Conservation (phyloP, 495 filamentous ascomycete species). For the Neurospora sp. region DNA sequence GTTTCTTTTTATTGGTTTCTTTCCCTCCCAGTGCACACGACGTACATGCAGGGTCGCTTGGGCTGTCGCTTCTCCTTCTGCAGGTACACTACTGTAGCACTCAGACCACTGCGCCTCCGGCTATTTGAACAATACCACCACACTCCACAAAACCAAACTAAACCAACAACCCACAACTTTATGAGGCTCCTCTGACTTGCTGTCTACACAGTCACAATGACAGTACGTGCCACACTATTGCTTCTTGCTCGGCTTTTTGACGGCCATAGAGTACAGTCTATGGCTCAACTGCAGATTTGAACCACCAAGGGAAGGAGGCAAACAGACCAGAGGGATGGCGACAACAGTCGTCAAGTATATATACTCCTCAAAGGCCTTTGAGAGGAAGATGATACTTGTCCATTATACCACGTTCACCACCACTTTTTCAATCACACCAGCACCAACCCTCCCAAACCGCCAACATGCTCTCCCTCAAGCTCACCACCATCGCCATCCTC, state of each 20-base stretch:
- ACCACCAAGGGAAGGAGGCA: neutral
- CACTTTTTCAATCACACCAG: neutral
- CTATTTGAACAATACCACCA: neutral
- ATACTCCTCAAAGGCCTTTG: neutral
- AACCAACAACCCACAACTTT: neutral
- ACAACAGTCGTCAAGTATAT: neutral
- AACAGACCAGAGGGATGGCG: neutral
- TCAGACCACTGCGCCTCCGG: neutral
- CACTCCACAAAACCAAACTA: neutral
- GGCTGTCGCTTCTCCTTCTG: neutral
- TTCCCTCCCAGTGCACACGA: neutral
- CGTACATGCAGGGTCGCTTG: neutral
- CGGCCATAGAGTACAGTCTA: neutral
- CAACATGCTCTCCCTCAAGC: neutral
- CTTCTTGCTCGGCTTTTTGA: neutral
- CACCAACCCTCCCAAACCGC: neutral
- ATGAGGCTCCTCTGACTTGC: neutral
- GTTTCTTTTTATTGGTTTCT: neutral
- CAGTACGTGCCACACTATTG: neutral
- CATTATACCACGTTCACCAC: neutral
- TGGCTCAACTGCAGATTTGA: neutral
- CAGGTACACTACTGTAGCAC: neutral
- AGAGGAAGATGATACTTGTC: neutral
- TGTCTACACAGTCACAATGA: neutral
- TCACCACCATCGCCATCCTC: neutral